These are phyloP conservation scores for Pseudogymnoascus sp. DNA, from an alignment of 2,329 filamentous ascomycete species.

Conservation along the genomic window DNA sequence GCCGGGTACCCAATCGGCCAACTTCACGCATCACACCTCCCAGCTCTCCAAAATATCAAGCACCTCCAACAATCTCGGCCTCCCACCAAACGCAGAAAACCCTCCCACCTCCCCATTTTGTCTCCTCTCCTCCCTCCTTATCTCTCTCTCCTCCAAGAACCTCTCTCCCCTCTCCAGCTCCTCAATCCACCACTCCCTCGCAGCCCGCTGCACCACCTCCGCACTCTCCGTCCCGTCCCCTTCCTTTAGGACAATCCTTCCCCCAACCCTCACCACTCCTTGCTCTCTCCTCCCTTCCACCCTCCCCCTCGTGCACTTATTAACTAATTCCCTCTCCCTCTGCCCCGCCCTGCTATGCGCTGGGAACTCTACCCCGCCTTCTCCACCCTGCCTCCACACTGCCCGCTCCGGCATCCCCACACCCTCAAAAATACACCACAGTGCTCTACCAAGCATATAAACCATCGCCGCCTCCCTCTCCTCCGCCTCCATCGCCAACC, in stretches of 20 bases:
- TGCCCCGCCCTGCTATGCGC: neutral
- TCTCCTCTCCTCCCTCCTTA: neutral
- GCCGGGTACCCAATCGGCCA: neutral
- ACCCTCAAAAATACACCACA: conserved; percentile 12
- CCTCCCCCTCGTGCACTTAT: neutral
- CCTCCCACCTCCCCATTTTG: neutral
- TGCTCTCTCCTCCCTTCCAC: neutral
- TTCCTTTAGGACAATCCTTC: neutral
- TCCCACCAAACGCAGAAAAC: neutral
- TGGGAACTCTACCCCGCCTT: conserved; percentile 6
- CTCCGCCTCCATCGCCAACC: neutral
- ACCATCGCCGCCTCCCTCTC: neutral
- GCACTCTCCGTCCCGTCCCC: neutral
- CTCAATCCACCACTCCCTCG: neutral
- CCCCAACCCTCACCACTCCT: neutral
- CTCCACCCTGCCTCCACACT: neutral
- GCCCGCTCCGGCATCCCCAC: conserved; percentile 8
- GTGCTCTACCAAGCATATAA: conserved; percentile 11
- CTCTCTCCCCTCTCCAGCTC: neutral
- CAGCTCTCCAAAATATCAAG: neutral
- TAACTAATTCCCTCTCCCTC: neutral
- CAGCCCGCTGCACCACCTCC: neutral
- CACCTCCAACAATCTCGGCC: neutral
- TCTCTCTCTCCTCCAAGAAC: neutral
- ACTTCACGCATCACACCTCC: neutral